Base-by-base conservation (phyloP, 1,139 yeast species). In the Entelexis paramagnoliae region DNA sequence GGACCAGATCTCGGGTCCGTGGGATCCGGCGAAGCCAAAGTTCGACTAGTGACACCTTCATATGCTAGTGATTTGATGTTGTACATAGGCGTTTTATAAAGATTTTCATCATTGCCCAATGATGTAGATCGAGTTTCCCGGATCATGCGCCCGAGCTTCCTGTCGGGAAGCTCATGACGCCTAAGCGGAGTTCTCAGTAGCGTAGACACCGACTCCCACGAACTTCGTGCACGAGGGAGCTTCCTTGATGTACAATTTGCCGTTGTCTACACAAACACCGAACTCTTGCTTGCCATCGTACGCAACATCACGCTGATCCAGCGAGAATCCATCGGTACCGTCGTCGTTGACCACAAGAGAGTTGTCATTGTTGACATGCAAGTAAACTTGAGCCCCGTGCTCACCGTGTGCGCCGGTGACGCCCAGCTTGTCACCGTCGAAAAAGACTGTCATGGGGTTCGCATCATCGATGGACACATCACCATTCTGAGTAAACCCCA, bases 1-100 rank as follows among this genome's bases (percentile, higher is more conserved):
- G 66, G 85, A 86, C 64, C 95, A 86, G 64, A 71, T 87, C 52
- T 89, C 83, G 66, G 96, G 96, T 0, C 96, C 96, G 0, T 87
- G 96, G 96, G 96, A 87, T 65, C 80, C 84, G 1, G 95, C 95
- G 13, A 79, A 76, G 61, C 95, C 95, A 0, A 65, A 68, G 20
- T 49, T 56, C 8, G 43, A 50, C 19, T 55, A 20, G 44, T 39
- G 2, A 1, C 30, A 28, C 1, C 3, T 17, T 10, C n/a, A 17
- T 11, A 13, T 22, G 38, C 28, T 11, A 36, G 36, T 36, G 10
- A 10, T 10, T 28, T 4, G 11, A 2, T 8, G 13, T 3, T 28
- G 11, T 10, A 28, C 30, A 11, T 11, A 28, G 30, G 13, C 10
- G 13, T 2, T 28, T 13, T 1, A 9, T 28, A 6, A 3, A 28